These are phyloP conservation scores for Metarhizium robertsii DNA, from an alignment of 2,329 filamentous ascomycete species.

Conservation along the genomic window DNA sequence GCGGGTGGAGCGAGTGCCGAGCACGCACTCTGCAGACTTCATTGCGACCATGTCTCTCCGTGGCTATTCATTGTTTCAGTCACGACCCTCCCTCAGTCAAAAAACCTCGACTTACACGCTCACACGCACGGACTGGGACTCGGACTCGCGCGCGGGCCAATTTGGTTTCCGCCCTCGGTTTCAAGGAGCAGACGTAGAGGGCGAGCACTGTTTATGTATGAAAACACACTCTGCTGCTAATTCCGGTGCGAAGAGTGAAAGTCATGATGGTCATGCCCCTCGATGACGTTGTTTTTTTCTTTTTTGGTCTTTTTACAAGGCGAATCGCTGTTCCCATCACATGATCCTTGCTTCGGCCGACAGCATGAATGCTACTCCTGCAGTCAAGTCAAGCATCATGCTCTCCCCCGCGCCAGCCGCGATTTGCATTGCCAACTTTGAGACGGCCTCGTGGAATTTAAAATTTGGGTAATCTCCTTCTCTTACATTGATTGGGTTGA, in stretches of 20 bases:
- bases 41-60: background rate
- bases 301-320: too few relatives aligned
- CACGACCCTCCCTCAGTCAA: background rate
- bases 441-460: too few relatives aligned
- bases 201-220: background rate
- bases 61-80: background rate
- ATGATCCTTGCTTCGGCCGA: too few relatives aligned
- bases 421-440: too few relatives aligned
- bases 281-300: too few relatives aligned
- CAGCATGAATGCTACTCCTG: too few relatives aligned
- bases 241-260: background rate
- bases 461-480: constrained; percentile 22
- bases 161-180: background rate
- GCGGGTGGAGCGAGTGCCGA: too few relatives aligned
- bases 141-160: background rate
- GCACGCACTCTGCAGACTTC: background rate
- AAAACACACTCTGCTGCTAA: background rate
- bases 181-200: background rate
- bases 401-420: too few relatives aligned
- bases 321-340: too few relatives aligned
- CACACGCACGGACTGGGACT: background rate
- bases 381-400: too few relatives aligned
- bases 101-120: background rate
- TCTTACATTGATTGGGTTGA: constrained; percentile 8
- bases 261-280: too few relatives aligned